Conservation (phyloP, 257 asterid species). For the Ehretia macrophylla region DNA sequence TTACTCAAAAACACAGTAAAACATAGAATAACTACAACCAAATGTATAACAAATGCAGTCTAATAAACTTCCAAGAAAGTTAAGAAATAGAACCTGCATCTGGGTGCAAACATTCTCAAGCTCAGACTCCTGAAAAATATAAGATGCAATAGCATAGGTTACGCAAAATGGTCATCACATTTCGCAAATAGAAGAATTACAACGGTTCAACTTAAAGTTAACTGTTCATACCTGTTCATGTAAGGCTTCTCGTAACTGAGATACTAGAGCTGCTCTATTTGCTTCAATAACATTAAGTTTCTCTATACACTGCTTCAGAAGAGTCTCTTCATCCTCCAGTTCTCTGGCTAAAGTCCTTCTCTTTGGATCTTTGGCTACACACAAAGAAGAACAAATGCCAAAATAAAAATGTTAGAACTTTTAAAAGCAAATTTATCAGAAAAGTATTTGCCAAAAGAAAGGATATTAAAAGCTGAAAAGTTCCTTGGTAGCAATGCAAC, state of each 20-base stretch:
- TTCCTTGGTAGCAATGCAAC: not conserved
- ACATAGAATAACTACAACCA: too few species aligned
- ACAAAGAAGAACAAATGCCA: constrained; percentile 10
- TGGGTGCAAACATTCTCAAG: constrained; percentile 83
- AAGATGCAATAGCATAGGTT: constrained; percentile 9
- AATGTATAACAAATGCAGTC: too few species aligned
- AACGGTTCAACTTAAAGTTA: constrained; percentile 1
- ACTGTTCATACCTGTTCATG: constrained; percentile 60
- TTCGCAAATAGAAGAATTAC: not conserved
- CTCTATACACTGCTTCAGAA: constrained; percentile 53
- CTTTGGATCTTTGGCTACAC: constrained; percentile 69
- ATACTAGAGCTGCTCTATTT: constrained; percentile 63
- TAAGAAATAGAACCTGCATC: constrained; percentile 51
- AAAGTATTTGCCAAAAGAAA: not conserved
- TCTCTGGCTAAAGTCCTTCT: constrained; percentile 55
- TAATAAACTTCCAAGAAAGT: not conserved
- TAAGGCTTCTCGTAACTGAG: constrained; percentile 69
- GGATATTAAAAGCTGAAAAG: too few species aligned
- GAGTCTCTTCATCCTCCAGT: constrained; percentile 70
- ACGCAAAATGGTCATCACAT: not conserved
- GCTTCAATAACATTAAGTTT: constrained; percentile 73
- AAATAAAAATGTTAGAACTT: constrained; percentile 9
- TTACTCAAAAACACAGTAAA: too few species aligned
- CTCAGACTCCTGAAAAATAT: constrained; percentile 71
- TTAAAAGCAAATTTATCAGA: constrained; percentile 4